Evolutionary conservation across 2,329 filamentous ascomycete species (phyloP).

Genomic region (Alternaria conjuncta): DNA sequence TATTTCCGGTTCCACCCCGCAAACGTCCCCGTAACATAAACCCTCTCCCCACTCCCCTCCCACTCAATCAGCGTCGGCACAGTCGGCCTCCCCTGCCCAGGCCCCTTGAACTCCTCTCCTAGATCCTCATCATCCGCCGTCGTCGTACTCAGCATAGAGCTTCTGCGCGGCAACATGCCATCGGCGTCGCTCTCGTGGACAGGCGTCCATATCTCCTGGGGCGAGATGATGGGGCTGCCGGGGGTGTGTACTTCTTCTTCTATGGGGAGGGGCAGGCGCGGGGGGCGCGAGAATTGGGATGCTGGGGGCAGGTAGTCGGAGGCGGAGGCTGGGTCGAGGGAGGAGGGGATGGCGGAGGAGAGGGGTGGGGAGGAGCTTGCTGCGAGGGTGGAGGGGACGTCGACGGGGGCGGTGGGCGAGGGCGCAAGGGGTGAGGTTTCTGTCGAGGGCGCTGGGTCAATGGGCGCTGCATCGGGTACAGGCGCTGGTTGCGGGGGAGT

Average conservation of each 20-base stretch:
- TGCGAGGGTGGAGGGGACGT: conserved; percentile 40
- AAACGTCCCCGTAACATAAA: conserved; percentile 97
- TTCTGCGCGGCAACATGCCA: conserved; percentile 62
- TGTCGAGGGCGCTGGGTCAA: neutral
- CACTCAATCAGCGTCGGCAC: conserved; percentile 88
- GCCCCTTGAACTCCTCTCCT: conserved; percentile 70
- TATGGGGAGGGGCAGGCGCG: conserved; percentile 88
- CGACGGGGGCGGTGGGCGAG: conserved; percentile 48
- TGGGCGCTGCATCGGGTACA: conserved; percentile 40
- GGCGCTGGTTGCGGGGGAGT: neutral
- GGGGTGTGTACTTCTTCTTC: conserved; percentile 90
- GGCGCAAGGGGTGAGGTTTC: conserved; percentile 8
- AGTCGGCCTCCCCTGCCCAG: conserved; percentile 71
- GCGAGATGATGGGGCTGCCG: conserved; percentile 84
- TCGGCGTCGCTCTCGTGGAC: conserved; percentile 54
- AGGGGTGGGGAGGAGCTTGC: conserved; percentile 26
- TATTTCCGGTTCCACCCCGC: conserved; percentile 98
- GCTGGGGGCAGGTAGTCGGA: conserved; percentile 49
- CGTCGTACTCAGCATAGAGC: conserved; percentile 62
- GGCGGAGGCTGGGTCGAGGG: conserved; percentile 37
- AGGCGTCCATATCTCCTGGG: conserved; percentile 65
- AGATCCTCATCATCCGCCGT: conserved; percentile 71
- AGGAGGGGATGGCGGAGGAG: conserved; percentile 35
- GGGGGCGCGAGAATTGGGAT: conserved; percentile 69
- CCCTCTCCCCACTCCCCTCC: conserved; percentile 80